Base-by-base conservation (phyloP, 2,329 filamentous ascomycete genomes). In the Pseudogymnoascus sp. region DNA sequence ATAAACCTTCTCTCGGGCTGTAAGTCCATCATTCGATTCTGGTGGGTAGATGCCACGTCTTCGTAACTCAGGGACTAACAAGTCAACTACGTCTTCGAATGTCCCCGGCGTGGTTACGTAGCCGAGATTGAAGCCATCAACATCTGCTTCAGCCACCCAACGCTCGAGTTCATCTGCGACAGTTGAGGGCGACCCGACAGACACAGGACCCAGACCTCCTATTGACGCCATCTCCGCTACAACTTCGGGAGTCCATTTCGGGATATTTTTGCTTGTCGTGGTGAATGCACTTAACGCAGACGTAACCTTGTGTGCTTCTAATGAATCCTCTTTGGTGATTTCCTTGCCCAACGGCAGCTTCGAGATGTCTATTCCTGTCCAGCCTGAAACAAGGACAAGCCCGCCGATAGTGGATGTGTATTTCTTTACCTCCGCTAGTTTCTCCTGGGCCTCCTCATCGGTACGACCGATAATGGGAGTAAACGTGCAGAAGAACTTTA, bases 71-170 rank as follows among this genome's bases (percentile, higher is more conserved):
- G 86, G 87, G 1, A 89, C 71, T 3, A 89, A 71, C 0, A 87
- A 74, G 22, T 88, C 83, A 20, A 84, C 80, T 6, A 89, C 83
- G 65, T 89, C 86, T 63, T 84, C 80, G 73, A 89, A 89, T 0
- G 83, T 84, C 58, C 82, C 80, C 0, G 86, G 86, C 66, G 85
- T 86, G 11, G 87, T 73, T 0, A 83, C 82, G 64, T 89, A 88
- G 1, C 82, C 83, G 70, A 90, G 80, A 68, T 91, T 91, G 73
- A 91, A 91, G 0, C 87, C 87, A 68, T 90, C 87, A 1, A 90
- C 80, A 65, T 89, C 87, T 0, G 84, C 86, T 69, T 89, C 86
- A 14, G 75, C 68, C 0, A 89, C 76, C 87, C 87, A 90, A 0
- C 76, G 72, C 72, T 90, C 84, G 61, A 91, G 76, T 43, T 81